Base-by-base conservation (phyloP, 345 rosid genomes). In the Noccaea caerulescens region DNA sequence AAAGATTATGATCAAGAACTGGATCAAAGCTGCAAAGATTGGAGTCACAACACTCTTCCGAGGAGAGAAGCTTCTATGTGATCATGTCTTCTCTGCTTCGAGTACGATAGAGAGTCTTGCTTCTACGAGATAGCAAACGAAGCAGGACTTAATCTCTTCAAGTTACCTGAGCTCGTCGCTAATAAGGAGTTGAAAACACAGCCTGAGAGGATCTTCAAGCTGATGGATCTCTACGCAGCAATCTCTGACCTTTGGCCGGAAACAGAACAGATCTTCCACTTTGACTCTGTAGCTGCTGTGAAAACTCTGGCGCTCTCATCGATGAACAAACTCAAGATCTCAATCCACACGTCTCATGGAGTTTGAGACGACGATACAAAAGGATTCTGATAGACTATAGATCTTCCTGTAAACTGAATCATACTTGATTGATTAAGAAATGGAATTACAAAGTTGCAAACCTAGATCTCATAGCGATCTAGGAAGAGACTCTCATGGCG, bases 31-130 rank as follows among this genome's bases (percentile, higher is more conserved):
- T 12, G 85, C 74, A 44, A 88, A 80, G 50, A 77, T 83, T 33
- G 86, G 94, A 0, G 88, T 88, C 63, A 83, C 79, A 62, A 76
- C 86, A 4, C 77, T 91, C 72, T 85, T 91, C 18, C 30, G 42
- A 0, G 91, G 90, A 12, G 98, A 89, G 64, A 82, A 87, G 49
- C 66, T 84, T 33, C 84, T 91, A 8, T 87, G 87, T 44, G 92
- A 93, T 67, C 77, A 82, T 3, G 88, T 93, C 10, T 86, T 91
- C 73, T 68, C 93, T 14, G 74, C 81, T 25, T 84, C 91, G 5
- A 16, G 52, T 2, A 44, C 84, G 0, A 72, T 79, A 52, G 84
- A 56, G 90, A 93, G 45, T 75, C 94, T 55, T 88, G 89, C 76
- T 89, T 91, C 49, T 57, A 81, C 7, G 91, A 88, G 10, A 82